phyloP scores from a whole-genome alignment of 805 yeast genomes.

The Yarrowia sp. region DNA sequence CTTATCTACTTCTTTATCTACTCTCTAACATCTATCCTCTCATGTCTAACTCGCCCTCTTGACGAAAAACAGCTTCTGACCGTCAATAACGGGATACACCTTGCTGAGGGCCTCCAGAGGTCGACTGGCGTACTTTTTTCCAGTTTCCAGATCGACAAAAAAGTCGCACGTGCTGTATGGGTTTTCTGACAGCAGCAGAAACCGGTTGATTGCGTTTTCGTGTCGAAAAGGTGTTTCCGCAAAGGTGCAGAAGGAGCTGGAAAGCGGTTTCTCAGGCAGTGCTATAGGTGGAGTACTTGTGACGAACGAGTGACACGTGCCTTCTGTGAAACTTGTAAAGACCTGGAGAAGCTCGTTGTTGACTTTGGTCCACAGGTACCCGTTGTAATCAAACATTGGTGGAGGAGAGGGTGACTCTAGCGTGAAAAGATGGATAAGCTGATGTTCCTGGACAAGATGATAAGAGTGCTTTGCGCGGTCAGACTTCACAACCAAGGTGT shows the following conservation, averaged over 20 bases:
- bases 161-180: not conserved
- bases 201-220: not conserved
- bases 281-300: not conserved
- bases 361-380: not conserved
- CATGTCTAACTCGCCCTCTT: not conserved
- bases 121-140: not conserved
- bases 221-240: not conserved
- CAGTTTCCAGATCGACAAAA: constrained; percentile 1
- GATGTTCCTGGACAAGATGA: not conserved
- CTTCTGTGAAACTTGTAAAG: not conserved
- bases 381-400: constrained; percentile 13
- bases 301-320: not conserved
- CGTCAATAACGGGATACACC: not conserved
- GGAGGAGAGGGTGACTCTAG: not conserved
- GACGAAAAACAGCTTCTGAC: not conserved
- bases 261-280: not conserved
- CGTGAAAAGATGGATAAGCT: not conserved
- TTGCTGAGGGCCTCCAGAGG: not conserved
- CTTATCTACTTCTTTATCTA: not conserved
- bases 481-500: not conserved
- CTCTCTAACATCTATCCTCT: not conserved
- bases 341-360: not conserved
- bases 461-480: not conserved
- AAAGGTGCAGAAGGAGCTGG: not conserved
- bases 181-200: constrained; percentile 1